Percentiles rank a stretch among this genome's conserved stretches.
These are phyloP conservation scores for Penicillium freii DNA, from an alignment of 2,329 filamentous ascomycete genomes.

Conservation along the genomic window DNA sequence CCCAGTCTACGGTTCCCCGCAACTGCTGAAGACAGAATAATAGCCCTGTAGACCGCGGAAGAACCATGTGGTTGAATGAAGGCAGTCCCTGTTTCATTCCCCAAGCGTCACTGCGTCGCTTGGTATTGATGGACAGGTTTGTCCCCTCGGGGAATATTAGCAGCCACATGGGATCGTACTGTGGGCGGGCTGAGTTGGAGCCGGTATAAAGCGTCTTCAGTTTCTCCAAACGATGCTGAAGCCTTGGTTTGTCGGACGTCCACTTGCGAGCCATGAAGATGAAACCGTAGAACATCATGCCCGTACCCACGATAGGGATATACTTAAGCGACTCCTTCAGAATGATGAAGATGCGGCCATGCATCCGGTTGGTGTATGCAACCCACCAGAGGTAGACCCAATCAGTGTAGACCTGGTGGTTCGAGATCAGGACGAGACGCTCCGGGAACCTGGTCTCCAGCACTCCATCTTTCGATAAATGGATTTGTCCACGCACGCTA, in stretches of 20 bases:
- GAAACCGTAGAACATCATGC: conserved; percentile 65
- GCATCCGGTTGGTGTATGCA: conserved; percentile 63
- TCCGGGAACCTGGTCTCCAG: conserved; percentile 61
- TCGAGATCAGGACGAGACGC: conserved; percentile 61
- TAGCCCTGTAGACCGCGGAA: conserved; percentile 61
- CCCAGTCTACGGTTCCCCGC: conserved; percentile 58
- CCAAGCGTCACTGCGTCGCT: conserved; percentile 57
- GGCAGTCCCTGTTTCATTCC: conserved; percentile 57
- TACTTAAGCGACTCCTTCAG: conserved; percentile 64
- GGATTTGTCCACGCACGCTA: conserved; percentile 59
- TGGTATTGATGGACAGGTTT: conserved; percentile 57
- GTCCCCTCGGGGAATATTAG: conserved; percentile 66
- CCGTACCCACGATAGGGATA: conserved; percentile 61
- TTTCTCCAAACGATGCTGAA: conserved; percentile 57
- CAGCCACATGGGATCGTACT: conserved; percentile 64
- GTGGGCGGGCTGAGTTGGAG: conserved; percentile 46
- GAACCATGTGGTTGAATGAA: conserved; percentile 59
- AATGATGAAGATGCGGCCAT: conserved; percentile 66
- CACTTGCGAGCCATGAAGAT: conserved; percentile 65
- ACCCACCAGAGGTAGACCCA: conserved; percentile 70
- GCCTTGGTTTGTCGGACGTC: conserved; percentile 59
- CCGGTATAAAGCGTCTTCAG: conserved; percentile 53
- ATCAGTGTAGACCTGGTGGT: conserved; percentile 68
- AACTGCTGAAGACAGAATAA: conserved; percentile 62
- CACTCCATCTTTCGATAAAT: conserved; percentile 55